A percentile compares a stretch with the other conserved stretches of the same genome.
These are phyloP conservation scores for Wallacemonas sp. DNA, from an alignment of 208 protist genomes.

Conservation along the genomic window DNA sequence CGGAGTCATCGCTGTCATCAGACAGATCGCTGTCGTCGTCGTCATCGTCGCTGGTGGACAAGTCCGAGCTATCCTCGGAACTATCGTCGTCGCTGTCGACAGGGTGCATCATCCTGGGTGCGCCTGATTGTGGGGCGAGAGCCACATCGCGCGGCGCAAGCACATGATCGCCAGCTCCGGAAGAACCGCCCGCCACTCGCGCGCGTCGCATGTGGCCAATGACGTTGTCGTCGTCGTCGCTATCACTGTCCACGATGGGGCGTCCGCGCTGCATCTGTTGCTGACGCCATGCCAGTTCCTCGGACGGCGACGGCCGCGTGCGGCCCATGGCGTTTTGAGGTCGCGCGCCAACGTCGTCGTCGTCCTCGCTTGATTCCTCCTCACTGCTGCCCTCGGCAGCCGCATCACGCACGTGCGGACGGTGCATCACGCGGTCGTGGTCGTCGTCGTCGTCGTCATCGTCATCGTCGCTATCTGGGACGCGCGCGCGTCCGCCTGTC, in stretches of 20 bases:
- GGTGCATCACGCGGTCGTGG: slow-evolving; percentile 1
- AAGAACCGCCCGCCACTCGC: neutral
- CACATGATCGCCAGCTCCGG: slow-evolving; percentile 5
- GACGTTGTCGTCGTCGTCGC: slow-evolving; percentile 31
- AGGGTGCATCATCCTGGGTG: slow-evolving; percentile 11
- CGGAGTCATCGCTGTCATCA: slow-evolving; percentile 28
- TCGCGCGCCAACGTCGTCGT: slow-evolving; percentile 18
- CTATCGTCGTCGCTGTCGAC: slow-evolving; percentile 6
- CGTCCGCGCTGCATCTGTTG: neutral
- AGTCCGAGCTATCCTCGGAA: slow-evolving; percentile 22
- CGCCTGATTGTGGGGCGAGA: slow-evolving; percentile 14
- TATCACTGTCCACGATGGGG: slow-evolving; percentile 29
- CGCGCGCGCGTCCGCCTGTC: neutral
- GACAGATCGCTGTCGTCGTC: slow-evolving; percentile 40
- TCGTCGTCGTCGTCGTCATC: slow-evolving; percentile 46
- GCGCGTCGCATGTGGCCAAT: slow-evolving; percentile 15
- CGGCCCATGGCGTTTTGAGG: slow-evolving; percentile 33
- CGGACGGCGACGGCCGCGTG: slow-evolving; percentile 18
- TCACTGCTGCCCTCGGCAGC: slow-evolving; percentile 64
- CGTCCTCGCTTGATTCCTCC: slow-evolving; percentile 30
- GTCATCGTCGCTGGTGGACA: slow-evolving; percentile 39
- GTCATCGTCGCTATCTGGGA: slow-evolving; percentile 27
- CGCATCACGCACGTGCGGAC: slow-evolving; percentile 32
- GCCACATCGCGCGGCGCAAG: slow-evolving; percentile 19
- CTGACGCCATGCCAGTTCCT: slow-evolving; percentile 12